Base-by-base conservation (phyloP, 257 asterid species). In the Solanum pennellii region DNA sequence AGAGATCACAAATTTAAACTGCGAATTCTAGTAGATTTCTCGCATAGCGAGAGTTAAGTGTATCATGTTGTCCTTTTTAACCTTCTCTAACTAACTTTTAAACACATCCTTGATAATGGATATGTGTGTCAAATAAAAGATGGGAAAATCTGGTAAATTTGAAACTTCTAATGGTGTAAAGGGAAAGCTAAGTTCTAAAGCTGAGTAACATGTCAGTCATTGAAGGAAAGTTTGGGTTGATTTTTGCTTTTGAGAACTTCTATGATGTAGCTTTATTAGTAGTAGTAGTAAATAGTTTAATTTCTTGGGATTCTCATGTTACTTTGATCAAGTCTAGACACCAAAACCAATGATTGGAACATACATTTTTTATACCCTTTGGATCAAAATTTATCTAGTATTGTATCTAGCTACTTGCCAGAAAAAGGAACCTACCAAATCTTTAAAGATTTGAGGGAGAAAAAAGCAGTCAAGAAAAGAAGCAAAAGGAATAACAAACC, bases 241-340 rank as follows among this genome's bases (percentile, higher is more conserved):
- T 82, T 83, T 89, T 86, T 89, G 89, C 91, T 89, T 91, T 91
- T 91, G 91, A 68, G 89, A 74, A 89, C 85, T 87, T 47, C 90
- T 77, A 86, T 88, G 89, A 89, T 91, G 41, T 71, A 84, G 88
- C 86, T 83, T 86, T 88, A 16, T 16, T 16, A 52, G 10, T 16
- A 75, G 62, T 79, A 73, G 80, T 20, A 14, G 47, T 73, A 42
- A 42, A 13, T 89, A 74, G 79, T 39, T 68, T 72, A 77, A 80
- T 60, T 35, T 85, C 87, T 89, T 88, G 93, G 93, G 93, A 89
- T 91, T 89, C 92, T 89, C 89, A 88, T 85, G 88, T 89, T 71
- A 66, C 89, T 88, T 91, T 89, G 90, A 91, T 89, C 89, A 68
- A 88, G 83, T 86, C 82, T 20, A 87, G 87, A 89, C 90, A 86